These are phyloP conservation scores for Teratosphaeria zuluensis DNA, from an alignment of 2,329 filamentous ascomycete genomes.

Conservation along the genomic window DNA sequence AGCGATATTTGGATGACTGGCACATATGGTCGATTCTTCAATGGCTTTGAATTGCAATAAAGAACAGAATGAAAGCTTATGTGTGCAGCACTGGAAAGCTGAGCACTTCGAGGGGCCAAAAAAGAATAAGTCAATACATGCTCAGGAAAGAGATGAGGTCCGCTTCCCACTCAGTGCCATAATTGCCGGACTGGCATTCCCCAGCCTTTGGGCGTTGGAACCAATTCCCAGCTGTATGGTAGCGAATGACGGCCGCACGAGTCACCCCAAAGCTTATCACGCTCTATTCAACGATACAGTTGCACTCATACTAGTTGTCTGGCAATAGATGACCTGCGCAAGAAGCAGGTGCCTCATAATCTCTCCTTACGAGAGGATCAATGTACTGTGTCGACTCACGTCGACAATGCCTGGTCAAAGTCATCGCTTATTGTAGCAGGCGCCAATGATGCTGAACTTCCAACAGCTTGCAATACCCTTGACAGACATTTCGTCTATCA, in stretches of 20 bases:
- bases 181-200: not conserved
- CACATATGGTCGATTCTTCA: too few species aligned
- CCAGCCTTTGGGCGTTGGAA: not conserved
- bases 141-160: not conserved
- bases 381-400: too few species aligned
- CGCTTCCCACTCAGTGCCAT: not conserved
- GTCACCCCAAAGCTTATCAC: not conserved
- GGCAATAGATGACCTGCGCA: not conserved
- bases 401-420: too few species aligned
- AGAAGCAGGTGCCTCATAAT: not conserved
- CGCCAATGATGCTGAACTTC: too few species aligned
- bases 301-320: not conserved
- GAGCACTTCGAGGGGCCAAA: not conserved
- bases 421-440: too few species aligned
- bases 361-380: too few species aligned
- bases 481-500: too few species aligned
- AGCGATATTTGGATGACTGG: too few species aligned
- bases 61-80: too few species aligned
- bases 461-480: too few species aligned
- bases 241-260: not conserved
- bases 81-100: too few species aligned
- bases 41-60: too few species aligned
- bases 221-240: not conserved
- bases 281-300: not conserved
- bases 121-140: not conserved